Base-by-base conservation (phyloP, 805 yeast species). In the Candida pseudoglaebosa region DNA sequence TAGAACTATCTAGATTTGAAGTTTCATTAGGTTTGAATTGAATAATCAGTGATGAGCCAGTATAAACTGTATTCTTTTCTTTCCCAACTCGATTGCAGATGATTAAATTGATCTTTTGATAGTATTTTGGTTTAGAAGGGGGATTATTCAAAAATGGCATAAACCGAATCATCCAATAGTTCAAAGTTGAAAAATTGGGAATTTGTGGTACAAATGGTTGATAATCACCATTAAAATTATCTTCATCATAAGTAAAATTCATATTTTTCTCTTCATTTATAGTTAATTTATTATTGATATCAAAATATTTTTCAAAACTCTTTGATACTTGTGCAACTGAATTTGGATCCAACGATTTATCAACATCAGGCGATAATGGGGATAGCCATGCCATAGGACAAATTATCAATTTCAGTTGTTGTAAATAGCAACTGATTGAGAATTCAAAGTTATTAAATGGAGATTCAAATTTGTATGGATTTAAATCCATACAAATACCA, bases 401-500 rank as follows among this genome's bases (percentile, higher is more conserved):
- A 10, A 90, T 53, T 1, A 86, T 67, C 40, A 90, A 59, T 24
- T 75, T 69, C 0, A 77, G 75, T 8, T 65, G 51, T 32, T 78
- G 70, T 0, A 59, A 49, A 15, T 64, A 53, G 42, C 84, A 78
- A 37, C 69, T 67, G 20, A 60, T 56, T 0, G 90, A 72, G 58
- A 84, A 86, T 57, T 90, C 97, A 54, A 75, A 87, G 18, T 67
- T 70, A 26, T 72, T 67, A 60, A 87, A 89, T 1, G 95, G 89
- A 1, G 95, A 88, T 45, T 75, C 67, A 57, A 90, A 90, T 54
- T 84, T 71, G 57, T 85, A 84, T 0, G 96, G 96, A 56, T 86
- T 89, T 44, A 90, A 59, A 61, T 90, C 98, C 97, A 90, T 90
- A 56, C 98, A 90, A 4, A 90, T 88, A 0, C 96, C 98, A 39